phyloP scores from a whole-genome alignment of 108 stramenopile genomes.

The Pseudonitzschia multistriata region DNA sequence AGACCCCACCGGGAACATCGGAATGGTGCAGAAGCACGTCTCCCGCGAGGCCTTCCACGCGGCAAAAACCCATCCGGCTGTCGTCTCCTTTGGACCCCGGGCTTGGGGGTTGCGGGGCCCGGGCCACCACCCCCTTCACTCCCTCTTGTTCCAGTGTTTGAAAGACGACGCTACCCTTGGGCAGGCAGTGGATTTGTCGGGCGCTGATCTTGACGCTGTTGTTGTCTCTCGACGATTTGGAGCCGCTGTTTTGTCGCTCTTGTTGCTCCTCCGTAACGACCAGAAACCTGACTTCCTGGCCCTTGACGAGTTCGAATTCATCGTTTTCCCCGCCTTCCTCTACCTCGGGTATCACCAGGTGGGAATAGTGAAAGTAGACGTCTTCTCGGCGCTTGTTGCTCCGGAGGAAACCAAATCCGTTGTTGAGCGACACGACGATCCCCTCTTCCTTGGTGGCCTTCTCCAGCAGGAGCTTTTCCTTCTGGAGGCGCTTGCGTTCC shows the following conservation, averaged over 20 bases:
- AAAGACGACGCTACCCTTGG: slow-evolving; percentile 65
- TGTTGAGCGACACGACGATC: slow-evolving; percentile 55
- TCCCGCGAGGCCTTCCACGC: slow-evolving; percentile 33
- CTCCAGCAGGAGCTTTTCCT: slow-evolving; percentile 50
- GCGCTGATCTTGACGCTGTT: slow-evolving; percentile 46
- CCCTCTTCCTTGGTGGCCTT: slow-evolving; percentile 65
- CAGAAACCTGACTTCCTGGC: slow-evolving; percentile 75
- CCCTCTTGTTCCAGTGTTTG: slow-evolving; percentile 57
- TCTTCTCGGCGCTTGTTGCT: slow-evolving; percentile 53
- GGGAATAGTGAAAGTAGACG: slow-evolving; percentile 72
- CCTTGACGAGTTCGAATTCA: slow-evolving; percentile 42
- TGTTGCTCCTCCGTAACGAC: slow-evolving; percentile 38
- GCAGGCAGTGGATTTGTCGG: slow-evolving; percentile 55
- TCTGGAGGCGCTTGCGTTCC: slow-evolving; percentile 44
- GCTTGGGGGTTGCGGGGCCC: slow-evolving; percentile 50
- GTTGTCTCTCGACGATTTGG: background rate
- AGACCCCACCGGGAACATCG: slow-evolving; percentile 65
- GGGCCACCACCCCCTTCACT: slow-evolving; percentile 61
- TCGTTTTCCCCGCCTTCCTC: slow-evolving; percentile 24
- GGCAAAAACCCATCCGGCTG: slow-evolving; percentile 42
- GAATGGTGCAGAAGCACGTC: slow-evolving; percentile 49
- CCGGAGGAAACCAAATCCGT: slow-evolving; percentile 65
- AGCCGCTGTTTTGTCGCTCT: slow-evolving; percentile 12
- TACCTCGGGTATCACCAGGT: slow-evolving; percentile 35
- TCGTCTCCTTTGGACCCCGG: slow-evolving; percentile 21